Conservation (phyloP, 495 filamentous ascomycete species). For the Aspergillus steynii region DNA sequence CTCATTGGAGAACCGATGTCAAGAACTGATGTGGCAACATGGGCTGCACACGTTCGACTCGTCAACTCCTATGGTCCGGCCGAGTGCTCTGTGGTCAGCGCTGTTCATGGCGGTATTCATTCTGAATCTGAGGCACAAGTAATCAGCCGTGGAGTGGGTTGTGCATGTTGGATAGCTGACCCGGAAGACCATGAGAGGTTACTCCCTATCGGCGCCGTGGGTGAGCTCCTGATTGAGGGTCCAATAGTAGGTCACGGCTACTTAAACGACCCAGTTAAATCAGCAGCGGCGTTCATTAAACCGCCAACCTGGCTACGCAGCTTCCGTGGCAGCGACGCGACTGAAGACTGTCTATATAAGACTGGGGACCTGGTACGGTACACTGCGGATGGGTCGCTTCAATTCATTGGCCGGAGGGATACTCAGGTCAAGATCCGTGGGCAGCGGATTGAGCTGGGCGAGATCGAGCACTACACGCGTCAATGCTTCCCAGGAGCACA, state of each 20-base stretch:
- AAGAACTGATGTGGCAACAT: conserved; percentile 1
- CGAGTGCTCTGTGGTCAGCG: not conserved
- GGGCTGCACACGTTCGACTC: conserved; percentile 3
- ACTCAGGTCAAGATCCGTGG: conserved; percentile 10
- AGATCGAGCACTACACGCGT: conserved; percentile 7
- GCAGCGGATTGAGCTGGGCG: conserved; percentile 8
- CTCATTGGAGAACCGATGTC: conserved; percentile 16
- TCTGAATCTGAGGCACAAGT: not conserved
- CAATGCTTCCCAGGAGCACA: not conserved
- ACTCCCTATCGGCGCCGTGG: conserved; percentile 49
- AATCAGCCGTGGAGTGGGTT: conserved; percentile 1
- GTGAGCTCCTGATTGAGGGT: conserved; percentile 56
- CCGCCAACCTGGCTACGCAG: not conserved
- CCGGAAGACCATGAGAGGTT: conserved; percentile 44
- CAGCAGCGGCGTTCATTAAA: not conserved
- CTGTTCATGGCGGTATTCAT: not conserved
- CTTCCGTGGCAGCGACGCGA: not conserved
- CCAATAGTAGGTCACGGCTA: conserved; percentile 50
- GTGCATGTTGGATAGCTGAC: conserved; percentile 12
- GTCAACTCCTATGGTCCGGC: conserved; percentile 29
- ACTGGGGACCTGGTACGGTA: conserved; percentile 8
- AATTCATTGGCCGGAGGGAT: conserved; percentile 9
- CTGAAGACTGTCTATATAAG: not conserved
- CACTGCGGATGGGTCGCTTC: not conserved
- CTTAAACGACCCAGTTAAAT: conserved; percentile 29